A percentile compares a stretch with the other conserved stretches of the same genome.
phyloP scores from a whole-genome alignment of 495 filamentous ascomycete genomes.

The Xylaria intraflava region DNA sequence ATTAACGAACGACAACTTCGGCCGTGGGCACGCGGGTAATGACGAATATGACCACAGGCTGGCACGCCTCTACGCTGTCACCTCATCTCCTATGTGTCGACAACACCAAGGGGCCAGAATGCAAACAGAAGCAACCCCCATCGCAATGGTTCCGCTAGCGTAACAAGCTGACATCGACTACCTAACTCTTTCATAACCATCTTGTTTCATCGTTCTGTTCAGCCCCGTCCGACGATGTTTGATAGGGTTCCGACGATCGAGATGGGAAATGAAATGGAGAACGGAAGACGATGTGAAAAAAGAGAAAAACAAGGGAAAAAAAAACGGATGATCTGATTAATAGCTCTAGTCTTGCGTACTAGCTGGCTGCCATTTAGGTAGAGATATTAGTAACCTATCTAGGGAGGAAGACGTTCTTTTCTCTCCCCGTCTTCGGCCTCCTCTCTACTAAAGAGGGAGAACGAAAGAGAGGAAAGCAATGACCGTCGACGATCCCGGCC shows the following conservation, averaged over 20 bases:
- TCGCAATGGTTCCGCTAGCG: conserved; percentile 23
- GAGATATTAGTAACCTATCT: not conserved
- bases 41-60: conserved; percentile 26
- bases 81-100: conserved; percentile 24
- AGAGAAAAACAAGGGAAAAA: too few relatives aligned
- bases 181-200: conserved; percentile 1
- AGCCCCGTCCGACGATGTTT: not conserved
- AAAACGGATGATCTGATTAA: conserved; percentile 2
- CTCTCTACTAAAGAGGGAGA: conserved; percentile 2
- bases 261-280: conserved; percentile 12
- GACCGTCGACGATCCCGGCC: conserved; percentile 23
- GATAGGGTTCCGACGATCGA: not conserved
- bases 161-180: conserved; percentile 18
- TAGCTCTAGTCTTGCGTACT: conserved; percentile 24
- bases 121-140: not conserved
- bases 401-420: conserved; percentile 7
- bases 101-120: conserved; percentile 1
- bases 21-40: conserved; percentile 19
- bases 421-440: not conserved
- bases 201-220: not conserved
- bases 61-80: conserved; percentile 30
- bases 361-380: conserved; percentile 6
- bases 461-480: conserved; percentile 6
- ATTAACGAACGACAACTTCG: conserved; percentile 6
- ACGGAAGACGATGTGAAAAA: conserved; percentile 5